Conservation (phyloP, 352 stramenopile species). For the Pythium insidiosum region DNA sequence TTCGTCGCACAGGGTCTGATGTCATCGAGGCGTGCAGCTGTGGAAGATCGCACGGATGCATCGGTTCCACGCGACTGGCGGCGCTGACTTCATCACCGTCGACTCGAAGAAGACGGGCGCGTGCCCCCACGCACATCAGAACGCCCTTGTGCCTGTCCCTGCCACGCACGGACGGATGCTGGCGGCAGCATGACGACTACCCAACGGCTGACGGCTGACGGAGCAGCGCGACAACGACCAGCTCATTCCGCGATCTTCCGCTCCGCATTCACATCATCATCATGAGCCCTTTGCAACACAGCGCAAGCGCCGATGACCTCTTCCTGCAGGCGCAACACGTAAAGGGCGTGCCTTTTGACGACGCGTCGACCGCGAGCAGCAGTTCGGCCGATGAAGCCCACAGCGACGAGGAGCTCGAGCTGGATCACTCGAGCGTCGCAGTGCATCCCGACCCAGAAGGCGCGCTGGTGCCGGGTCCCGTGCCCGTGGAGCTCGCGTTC, state of each 20-base stretch:
- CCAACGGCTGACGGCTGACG: neutral
- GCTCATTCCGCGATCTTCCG: too few species aligned
- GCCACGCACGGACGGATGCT: neutral
- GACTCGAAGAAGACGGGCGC: neutral
- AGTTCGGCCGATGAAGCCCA: constrained; percentile 12
- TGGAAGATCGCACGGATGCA: too few species aligned
- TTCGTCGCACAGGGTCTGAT: too few species aligned
- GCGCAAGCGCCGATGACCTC: constrained; percentile 16
- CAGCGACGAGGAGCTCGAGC: constrained; percentile 29
- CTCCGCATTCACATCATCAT: neutral
- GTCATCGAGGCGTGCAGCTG: neutral
- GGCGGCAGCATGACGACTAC: neutral
- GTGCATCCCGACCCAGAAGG: constrained; percentile 5
- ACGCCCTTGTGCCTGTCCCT: neutral
- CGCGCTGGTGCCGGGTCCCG: neutral
- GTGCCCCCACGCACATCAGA: neutral
- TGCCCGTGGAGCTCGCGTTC: constrained; percentile 54
- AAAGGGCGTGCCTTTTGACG: constrained; percentile 4
- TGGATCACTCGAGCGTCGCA: constrained; percentile 5
- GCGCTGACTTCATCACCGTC: constrained; percentile 1
- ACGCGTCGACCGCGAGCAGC: neutral
- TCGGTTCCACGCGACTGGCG: neutral
- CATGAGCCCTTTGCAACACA: constrained; percentile 4
- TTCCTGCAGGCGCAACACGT: constrained; percentile 1
- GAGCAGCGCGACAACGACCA: neutral